Evolutionary conservation across 768 basidiomycete species (phyloP), one percentile per base, ranked within the genome.

Genomic region (Royoungia palumana): DNA sequence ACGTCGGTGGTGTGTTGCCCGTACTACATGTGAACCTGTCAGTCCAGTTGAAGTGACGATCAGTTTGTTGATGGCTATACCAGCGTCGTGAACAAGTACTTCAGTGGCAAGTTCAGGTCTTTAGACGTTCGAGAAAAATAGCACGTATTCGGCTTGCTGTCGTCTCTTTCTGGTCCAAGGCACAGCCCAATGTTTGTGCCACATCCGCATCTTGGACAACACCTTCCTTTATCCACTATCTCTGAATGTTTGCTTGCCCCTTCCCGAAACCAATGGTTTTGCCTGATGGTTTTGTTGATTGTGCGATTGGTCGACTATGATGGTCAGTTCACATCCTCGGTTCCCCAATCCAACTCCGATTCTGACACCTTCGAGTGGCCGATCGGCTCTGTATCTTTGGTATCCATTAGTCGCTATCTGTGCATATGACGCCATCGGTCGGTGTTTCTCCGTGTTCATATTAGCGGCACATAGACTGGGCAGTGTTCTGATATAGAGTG

Each of bases 1-100:
- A n/a, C 21, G 16, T n/a, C 12, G 35, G 42, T 47, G 38, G 41
- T 39, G 45, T 20, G 20, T 32, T 10, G 37, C 14, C 19, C 13
- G n/a, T 16, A 35, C 46, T 46, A n/a, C n/a, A n/a, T 60, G 61
- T 21, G 55, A 63, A 55, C n/a, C 14, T 24, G 9, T 34, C 32
- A 21, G 10, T 17, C 53, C 46, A 4, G 20, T 54, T 52, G 44
- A 49, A 46, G 43, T 4, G 42, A 38, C 17, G 20, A 20, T 32
- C 38, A 25, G 49, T 28, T 28, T 47, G 28, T 36, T 28, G 30
- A 30, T 46, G 47, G 42, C 39, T 56, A 44, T 28, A 48, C 35
- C 21, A 24, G 47, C 35, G 53, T 44, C 53, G 54, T 50, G 54
- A 62, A 34, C 35, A 38, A 21, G 10, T 49, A 16, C 45, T 34